These are phyloP conservation scores for Sesbania bispinosa DNA, from an alignment of 306 rosid genomes.

Conservation along the genomic window DNA sequence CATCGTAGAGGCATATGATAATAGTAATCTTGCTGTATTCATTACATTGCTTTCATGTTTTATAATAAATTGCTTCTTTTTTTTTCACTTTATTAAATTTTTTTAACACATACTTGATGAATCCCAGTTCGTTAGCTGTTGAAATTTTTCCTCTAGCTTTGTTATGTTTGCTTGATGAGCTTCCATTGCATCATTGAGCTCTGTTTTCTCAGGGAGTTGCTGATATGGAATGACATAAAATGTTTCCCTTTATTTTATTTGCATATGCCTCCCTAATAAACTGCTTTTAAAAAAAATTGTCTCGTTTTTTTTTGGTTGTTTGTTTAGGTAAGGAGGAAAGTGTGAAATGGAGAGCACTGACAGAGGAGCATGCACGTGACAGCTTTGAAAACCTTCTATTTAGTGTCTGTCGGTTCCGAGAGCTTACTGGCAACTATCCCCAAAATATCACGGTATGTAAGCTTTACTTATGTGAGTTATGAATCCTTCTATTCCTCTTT, in stretches of 20 bases:
- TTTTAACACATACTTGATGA: neutral
- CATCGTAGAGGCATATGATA: neutral
- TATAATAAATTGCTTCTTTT: neutral
- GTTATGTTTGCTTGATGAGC: neutral
- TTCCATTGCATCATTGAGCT: neutral
- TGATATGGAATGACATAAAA: neutral
- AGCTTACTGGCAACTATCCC: constrained; percentile 84
- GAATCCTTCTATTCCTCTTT: neutral
- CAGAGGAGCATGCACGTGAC: constrained; percentile 97
- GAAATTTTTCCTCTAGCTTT: neutral
- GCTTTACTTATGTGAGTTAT: neutral
- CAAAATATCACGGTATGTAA: constrained; percentile 73
- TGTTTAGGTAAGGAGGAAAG: constrained; percentile 55
- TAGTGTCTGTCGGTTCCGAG: constrained; percentile 89
- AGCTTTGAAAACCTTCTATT: constrained; percentile 95
- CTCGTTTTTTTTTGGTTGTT: constrained; percentile 5
- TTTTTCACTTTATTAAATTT: neutral
- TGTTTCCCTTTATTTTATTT: constrained; percentile 13
- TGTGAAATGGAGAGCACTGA: constrained; percentile 74
- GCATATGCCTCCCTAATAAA: neutral
- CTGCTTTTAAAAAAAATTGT: neutral
- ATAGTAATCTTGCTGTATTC: neutral
- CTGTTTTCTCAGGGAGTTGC: neutral
- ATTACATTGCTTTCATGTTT: neutral
- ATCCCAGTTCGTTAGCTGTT: neutral